Evolutionary conservation across 2,329 filamentous ascomycete species (phyloP), one percentile per base, ranked within the genome.

Genomic region (Neonectria punicea): DNA sequence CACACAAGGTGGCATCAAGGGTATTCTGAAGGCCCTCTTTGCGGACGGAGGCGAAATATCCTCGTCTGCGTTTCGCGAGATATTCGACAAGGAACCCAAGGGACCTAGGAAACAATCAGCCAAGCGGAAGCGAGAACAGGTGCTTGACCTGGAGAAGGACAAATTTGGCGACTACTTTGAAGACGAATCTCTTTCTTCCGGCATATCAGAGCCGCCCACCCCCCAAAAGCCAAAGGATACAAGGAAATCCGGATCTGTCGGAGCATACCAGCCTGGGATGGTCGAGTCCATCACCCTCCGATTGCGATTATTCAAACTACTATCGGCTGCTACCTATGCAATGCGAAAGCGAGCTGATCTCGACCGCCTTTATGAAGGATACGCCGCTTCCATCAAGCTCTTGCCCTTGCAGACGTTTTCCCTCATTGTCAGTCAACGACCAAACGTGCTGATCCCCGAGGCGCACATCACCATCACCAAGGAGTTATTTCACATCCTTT

Each of bases 1-100:
- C 64, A 81, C 84, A 67, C 74, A 82, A 54, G 80, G 81, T 5
- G 80, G 81, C 5, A 70, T 84, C 58, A 85, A 84, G 62, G 84
- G 86, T 36, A 85, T 93, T 11, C 81, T 92, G 64, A 87, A 87
- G 67, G 90, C 91, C 1, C 82, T 94, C 6, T 86, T 93, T 58
- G 89, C 91, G 0, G 89, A 91, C 69, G 92, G 90, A 2, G 82
- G 80, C 30, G 75, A 81, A n/a, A 78, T 86, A 16, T 82, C 82
- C 3, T 76, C 84, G 44, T 84, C 81, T 1, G 82, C 87, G 8
- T 93, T 89, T 72, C 83, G 82, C 3, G 89, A 93, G 73, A 80
- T 94, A 4, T 95, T 92, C 80, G 82, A 85, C 22, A 87, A 87
- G 57, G 92, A 94, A 80, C 67, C 77, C 72, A 53, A 83, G 79